Conservation (phyloP, 306 rosid species). For the Prunus mongolica region DNA sequence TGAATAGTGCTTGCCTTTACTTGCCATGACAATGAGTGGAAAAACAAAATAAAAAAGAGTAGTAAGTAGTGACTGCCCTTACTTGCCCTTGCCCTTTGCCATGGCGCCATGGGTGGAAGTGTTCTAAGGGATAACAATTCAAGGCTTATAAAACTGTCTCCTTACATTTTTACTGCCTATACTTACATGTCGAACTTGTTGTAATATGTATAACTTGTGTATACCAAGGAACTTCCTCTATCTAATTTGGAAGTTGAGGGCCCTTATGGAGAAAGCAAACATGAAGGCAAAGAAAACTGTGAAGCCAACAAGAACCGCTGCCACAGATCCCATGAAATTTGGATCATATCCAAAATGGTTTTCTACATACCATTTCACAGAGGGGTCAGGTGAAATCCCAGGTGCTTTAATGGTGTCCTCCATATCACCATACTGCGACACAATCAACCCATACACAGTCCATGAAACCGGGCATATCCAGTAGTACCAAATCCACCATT, state of each 20-base stretch:
- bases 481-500: conserved; percentile 96
- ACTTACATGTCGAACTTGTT: not conserved
- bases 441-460: conserved; percentile 91
- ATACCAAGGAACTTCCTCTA: conserved; percentile 24
- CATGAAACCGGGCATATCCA: conserved; percentile 94
- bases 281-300: conserved; percentile 77
- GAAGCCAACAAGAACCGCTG: conserved; percentile 75
- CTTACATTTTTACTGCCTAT: not conserved
- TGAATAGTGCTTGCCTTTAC: too few species aligned
- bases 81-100: too few species aligned
- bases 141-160: too few species aligned
- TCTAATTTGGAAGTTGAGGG: conserved; percentile 79
- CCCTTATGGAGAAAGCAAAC: conserved; percentile 70
- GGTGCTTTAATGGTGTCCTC: conserved; percentile 17
- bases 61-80: too few species aligned
- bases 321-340: conserved; percentile 83
- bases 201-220: not conserved
- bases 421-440: conserved; percentile 74
- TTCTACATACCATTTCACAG: conserved; percentile 54
- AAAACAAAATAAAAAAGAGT: too few species aligned
- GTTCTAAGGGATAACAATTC: too few species aligned
- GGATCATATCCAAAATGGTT: conserved; percentile 59
- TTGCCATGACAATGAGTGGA: too few species aligned
- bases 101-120: too few species aligned
- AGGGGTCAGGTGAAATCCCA: conserved; percentile 9